Conservation (phyloP, 352 stramenopile genomes). For the Globisporangium sylvaticum region DNA sequence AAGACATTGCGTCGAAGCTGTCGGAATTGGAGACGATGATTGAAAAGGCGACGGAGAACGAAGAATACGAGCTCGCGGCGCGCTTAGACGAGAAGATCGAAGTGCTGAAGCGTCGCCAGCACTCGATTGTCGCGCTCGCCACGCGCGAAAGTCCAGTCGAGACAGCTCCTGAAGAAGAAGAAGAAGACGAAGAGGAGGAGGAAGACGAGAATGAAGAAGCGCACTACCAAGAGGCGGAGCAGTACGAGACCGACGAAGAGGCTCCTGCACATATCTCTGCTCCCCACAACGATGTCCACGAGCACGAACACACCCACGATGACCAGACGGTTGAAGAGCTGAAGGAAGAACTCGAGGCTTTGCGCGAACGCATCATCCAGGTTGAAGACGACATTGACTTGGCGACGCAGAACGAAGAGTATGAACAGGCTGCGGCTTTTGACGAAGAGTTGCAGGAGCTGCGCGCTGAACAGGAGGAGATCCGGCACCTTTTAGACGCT, state of each 20-base stretch:
- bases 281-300: neutral
- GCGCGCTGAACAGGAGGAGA: conserved; percentile 44
- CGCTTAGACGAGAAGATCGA: conserved; percentile 76
- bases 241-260: conserved; percentile 8
- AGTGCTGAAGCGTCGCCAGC: conserved; percentile 43
- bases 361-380: conserved; percentile 48
- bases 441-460: conserved; percentile 65
- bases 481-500: conserved; percentile 29
- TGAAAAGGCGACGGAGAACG: conserved; percentile 71
- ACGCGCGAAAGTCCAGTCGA: conserved; percentile 13
- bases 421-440: conserved; percentile 49
- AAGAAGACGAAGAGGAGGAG: conserved; percentile 20
- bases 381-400: conserved; percentile 64
- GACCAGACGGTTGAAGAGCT: conserved; percentile 31
- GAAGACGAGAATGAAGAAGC: conserved; percentile 30
- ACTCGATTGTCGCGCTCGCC: conserved; percentile 33
- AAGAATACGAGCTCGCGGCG: conserved; percentile 78
- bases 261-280: neutral
- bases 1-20: conserved; percentile 61
- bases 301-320: conserved; percentile 1
- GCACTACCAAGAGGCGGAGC: conserved; percentile 17
- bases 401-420: conserved; percentile 68
- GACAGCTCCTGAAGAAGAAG: conserved; percentile 2
- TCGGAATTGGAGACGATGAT: conserved; percentile 62
- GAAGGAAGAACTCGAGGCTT: conserved; percentile 33